phyloP scores from a whole-genome alignment of 352 stramenopile species.

The Globisporangium lucens region DNA sequence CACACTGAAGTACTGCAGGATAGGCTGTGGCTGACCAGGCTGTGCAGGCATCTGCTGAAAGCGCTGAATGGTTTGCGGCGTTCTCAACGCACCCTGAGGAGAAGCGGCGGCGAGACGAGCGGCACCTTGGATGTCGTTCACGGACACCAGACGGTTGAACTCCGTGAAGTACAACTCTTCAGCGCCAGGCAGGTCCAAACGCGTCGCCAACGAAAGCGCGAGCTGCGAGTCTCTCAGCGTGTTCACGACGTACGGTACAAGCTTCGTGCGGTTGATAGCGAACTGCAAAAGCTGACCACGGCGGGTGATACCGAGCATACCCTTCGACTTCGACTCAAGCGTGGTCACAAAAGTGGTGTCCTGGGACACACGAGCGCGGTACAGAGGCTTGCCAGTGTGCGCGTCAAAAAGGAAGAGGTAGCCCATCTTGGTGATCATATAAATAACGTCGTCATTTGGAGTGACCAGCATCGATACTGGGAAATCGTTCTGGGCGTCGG shows the following conservation, averaged over 20 bases:
- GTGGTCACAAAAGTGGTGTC: conserved; percentile 98
- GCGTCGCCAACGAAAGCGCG: conserved; percentile 94
- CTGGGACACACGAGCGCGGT: conserved; percentile 95
- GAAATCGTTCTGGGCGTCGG: conserved; percentile 97
- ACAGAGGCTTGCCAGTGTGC: conserved; percentile 97
- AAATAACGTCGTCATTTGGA: conserved; percentile 93
- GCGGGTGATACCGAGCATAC: conserved; percentile 98
- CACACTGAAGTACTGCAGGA: conserved; percentile 99
- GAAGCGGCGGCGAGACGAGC: conserved; percentile 90
- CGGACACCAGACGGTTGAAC: conserved; percentile 94
- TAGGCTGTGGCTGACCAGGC: conserved; percentile 95
- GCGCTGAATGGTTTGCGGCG: conserved; percentile 96
- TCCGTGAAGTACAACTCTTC: conserved; percentile 98
- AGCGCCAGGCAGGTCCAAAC: conserved; percentile 96
- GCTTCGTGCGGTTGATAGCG: conserved; percentile 95
- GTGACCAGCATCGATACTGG: conserved; percentile 96
- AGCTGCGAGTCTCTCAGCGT: conserved; percentile 96
- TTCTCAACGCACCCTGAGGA: conserved; percentile 91
- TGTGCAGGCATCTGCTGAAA: conserved; percentile 98
- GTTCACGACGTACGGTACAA: conserved; percentile 99
- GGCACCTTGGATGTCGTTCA: conserved; percentile 83
- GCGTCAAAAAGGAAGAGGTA: conserved; percentile 99
- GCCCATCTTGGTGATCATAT: conserved; percentile 99
- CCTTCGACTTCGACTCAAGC: conserved; percentile 90
- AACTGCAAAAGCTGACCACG: conserved; percentile 97